Evolutionary conservation across 2,329 filamentous ascomycete genomes (phyloP).

Genomic region (Fusarium sp.): DNA sequence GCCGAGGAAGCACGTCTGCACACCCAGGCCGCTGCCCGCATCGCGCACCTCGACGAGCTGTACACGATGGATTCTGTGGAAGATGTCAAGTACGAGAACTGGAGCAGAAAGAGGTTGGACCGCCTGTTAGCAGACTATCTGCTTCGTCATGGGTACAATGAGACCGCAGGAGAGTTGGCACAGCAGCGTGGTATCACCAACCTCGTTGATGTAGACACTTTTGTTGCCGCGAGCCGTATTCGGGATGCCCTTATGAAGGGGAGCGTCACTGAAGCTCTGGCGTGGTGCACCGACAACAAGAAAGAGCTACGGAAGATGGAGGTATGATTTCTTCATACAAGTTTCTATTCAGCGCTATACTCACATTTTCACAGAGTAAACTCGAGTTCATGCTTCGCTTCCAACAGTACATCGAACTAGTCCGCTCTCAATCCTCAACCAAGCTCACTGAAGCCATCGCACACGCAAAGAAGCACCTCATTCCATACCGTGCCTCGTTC

Average conservation of each 20-base stretch:
- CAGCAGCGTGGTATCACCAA: conserved; percentile 81
- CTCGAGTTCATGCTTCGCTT: conserved; percentile 94
- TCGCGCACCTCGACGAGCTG: conserved; percentile 85
- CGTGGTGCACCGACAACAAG: conserved; percentile 95
- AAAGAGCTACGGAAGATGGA: conserved; percentile 91
- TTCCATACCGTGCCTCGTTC: conserved; percentile 78
- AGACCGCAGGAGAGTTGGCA: conserved; percentile 83
- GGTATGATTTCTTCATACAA: conserved; percentile 61
- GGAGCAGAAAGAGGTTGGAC: conserved; percentile 86
- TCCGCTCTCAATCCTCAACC: conserved; percentile 74
- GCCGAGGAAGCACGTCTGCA: conserved; percentile 86
- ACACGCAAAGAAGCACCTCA: conserved; percentile 87
- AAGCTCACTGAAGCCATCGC: conserved; percentile 83
- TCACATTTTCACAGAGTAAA: conserved; percentile 71
- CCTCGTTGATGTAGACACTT: conserved; percentile 90
- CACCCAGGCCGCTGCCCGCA: conserved; percentile 80
- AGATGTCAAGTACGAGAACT: conserved; percentile 94
- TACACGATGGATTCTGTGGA: conserved; percentile 85
- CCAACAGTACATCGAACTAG: conserved; percentile 95
- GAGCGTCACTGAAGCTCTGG: conserved; percentile 83
- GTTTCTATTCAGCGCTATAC: background rate
- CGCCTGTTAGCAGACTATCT: conserved; percentile 94
- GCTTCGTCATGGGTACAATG: conserved; percentile 84
- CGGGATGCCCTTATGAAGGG: conserved; percentile 78
- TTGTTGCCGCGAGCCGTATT: conserved; percentile 85